These are phyloP conservation scores for Setaria italica DNA, from an alignment of 202 grass and related monocot genomes.

Conservation along the genomic window DNA sequence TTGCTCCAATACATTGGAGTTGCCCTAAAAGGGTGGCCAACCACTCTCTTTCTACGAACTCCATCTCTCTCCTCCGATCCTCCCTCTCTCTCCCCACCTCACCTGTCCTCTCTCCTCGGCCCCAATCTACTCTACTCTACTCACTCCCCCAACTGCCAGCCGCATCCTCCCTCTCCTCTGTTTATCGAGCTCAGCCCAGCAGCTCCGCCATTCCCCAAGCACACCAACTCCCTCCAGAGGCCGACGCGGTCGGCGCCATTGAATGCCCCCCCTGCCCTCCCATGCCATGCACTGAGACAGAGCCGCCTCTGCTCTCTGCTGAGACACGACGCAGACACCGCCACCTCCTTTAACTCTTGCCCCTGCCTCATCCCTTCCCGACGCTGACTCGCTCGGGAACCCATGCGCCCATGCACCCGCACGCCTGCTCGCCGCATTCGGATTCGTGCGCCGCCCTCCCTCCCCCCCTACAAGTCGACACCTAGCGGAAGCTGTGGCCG, in stretches of 20 bases:
- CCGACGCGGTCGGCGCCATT: slow-evolving; percentile 56
- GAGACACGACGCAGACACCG: slow-evolving; percentile 23
- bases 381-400: slow-evolving; percentile 43
- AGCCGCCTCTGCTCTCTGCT: slow-evolving; percentile 6
- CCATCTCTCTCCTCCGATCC: not conserved
- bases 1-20: too few relatives aligned
- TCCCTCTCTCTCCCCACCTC: not conserved
- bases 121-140: slow-evolving; percentile 37
- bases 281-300: slow-evolving; percentile 53
- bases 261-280: slow-evolving; percentile 33
- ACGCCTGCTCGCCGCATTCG: slow-evolving; percentile 19
- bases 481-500: not conserved
- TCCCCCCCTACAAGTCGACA: not conserved
- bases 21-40: slow-evolving; percentile 57
- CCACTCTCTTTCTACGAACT: slow-evolving; percentile 74
- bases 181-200: slow-evolving; percentile 7
- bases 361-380: slow-evolving; percentile 39
- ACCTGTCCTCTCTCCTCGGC: not conserved
- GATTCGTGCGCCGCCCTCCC: not conserved
- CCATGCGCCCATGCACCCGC: slow-evolving; percentile 49
- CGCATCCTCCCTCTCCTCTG: slow-evolving; percentile 26
- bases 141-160: slow-evolving; percentile 58
- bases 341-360: slow-evolving; percentile 39
- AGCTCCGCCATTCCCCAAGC: slow-evolving; percentile 52
- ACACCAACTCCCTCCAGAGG: slow-evolving; percentile 55